Evolutionary conservation across 2,329 filamentous ascomycete genomes (phyloP).

Genomic region (Xylariaceae sp.): DNA sequence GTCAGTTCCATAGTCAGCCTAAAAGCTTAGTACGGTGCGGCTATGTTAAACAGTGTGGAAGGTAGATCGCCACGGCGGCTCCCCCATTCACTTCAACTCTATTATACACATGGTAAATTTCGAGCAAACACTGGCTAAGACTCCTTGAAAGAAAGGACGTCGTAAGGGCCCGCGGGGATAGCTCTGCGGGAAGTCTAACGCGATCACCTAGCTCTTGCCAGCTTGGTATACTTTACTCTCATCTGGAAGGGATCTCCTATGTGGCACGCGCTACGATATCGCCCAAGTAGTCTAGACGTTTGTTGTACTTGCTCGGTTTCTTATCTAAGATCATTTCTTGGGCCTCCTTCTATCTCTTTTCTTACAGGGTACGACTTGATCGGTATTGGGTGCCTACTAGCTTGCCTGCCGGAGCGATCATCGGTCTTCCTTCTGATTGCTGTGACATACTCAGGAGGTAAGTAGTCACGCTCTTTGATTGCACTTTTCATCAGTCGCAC

Average conservation of each 20-base stretch:
- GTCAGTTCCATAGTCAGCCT: background rate
- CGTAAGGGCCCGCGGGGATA: conserved; percentile 16
- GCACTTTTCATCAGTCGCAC: background rate
- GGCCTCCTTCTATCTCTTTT: conserved; percentile 1
- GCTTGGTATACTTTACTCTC: conserved; percentile 3
- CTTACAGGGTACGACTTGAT: background rate
- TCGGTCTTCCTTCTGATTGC: conserved; percentile 1
- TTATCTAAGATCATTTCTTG: conserved; percentile 15
- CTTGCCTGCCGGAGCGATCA: conserved; percentile 3
- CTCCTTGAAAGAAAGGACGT: conserved; percentile 4
- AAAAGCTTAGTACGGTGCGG: background rate
- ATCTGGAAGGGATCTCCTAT: background rate
- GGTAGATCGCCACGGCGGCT: conserved; percentile 1
- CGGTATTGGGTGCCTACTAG: background rate
- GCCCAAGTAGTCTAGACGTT: conserved; percentile 3
- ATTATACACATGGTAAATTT: conserved; percentile 9
- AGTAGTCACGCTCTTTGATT: conserved; percentile 13
- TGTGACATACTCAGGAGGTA: conserved; percentile 1
- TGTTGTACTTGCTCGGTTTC: conserved; percentile 2
- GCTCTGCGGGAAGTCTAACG: conserved; percentile 14
- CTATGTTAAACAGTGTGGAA: background rate
- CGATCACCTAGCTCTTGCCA: conserved; percentile 11
- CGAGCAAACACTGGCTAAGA: conserved; percentile 6
- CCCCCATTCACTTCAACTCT: conserved; percentile 3
- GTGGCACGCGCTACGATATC: background rate